Base-by-base conservation (phyloP, 2,329 filamentous ascomycete species). In the Diaporthe australafricana region DNA sequence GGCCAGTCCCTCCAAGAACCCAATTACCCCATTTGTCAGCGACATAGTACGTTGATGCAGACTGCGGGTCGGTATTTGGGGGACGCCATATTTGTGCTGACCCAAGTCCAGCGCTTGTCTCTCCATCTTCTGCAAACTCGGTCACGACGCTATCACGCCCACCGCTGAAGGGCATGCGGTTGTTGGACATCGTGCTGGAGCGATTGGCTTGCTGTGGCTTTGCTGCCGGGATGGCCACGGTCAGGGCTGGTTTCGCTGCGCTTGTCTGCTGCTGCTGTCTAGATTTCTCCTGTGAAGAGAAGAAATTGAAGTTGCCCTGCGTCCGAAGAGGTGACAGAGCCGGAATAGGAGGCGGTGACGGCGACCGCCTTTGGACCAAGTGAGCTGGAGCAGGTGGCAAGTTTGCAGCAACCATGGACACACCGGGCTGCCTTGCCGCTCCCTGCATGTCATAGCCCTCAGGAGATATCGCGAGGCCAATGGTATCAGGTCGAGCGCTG, bases 21-120 rank as follows among this genome's bases (percentile, higher is more conserved):
- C 87, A 89, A 76, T 89, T 89, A 1, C 87, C 86, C 74, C 82
- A 82, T 76, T 83, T 85, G 76, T 89, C 87, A 42, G 87, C 84
- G 57, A 88, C 82, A 74, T 88, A 89, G 55, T 84, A 83, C 0
- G 84, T 83, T 2, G 83, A 82, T 0, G 84, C 84, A 2, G 85
- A 85, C 50, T 81, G 79, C 1, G 86, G 84, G 25, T 83, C 84
- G 2, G 81, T 80, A 2, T 84, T 82, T 0, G 87, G 86, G 7
- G 85, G 86, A 16, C 85, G 81, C 87, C 87, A 89, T 56, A 88
- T 83, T 70, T 85, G 83, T n/a, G 77, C 79, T 2, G 78, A 79
- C 74, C 83, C 76, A 5, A 48, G 56, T 9, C 69, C 72, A 63
- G 82, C 55, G 72, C 80, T 75, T 72, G 77, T 71, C 76, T 83